These are phyloP conservation scores for Castanea mollissima DNA, from an alignment of 306 rosid genomes.

Conservation along the genomic window DNA sequence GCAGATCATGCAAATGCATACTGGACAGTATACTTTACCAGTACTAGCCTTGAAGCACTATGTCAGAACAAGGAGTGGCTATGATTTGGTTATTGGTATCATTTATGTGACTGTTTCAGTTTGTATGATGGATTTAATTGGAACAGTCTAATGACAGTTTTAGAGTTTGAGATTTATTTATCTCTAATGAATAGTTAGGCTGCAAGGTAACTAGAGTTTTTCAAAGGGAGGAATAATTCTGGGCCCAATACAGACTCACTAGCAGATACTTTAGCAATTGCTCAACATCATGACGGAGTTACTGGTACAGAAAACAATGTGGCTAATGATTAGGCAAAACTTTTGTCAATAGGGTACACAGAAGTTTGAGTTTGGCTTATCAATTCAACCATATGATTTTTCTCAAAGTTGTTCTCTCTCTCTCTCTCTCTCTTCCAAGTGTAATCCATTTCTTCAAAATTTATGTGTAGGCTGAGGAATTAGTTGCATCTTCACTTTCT, in stretches of 20 bases:
- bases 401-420: no score
- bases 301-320: slow-evolving; percentile 74
- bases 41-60: slow-evolving; percentile 72
- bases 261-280: no score
- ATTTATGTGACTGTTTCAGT: not conserved
- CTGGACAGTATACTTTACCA: slow-evolving; percentile 90
- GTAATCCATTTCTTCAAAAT: no score
- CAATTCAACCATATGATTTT: not conserved
- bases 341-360: slow-evolving; percentile 46
- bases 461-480: no score
- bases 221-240: no score
- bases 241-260: no score
- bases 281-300: slow-evolving; percentile 69
- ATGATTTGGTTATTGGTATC: slow-evolving; percentile 70
- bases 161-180: no score
- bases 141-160: no score
- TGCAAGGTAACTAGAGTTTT: no score
- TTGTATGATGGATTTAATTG: not conserved
- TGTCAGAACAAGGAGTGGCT: slow-evolving; percentile 12
- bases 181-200: no score
- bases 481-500: slow-evolving; percentile 35
- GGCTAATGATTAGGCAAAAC: slow-evolving; percentile 75
- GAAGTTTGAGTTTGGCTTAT: slow-evolving; percentile 26
- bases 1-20: slow-evolving; percentile 70
- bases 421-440: no score